Evolutionary conservation across 148 eudicot genomes (phyloP).

Genomic region (Heliamphora exappendiculata): DNA sequence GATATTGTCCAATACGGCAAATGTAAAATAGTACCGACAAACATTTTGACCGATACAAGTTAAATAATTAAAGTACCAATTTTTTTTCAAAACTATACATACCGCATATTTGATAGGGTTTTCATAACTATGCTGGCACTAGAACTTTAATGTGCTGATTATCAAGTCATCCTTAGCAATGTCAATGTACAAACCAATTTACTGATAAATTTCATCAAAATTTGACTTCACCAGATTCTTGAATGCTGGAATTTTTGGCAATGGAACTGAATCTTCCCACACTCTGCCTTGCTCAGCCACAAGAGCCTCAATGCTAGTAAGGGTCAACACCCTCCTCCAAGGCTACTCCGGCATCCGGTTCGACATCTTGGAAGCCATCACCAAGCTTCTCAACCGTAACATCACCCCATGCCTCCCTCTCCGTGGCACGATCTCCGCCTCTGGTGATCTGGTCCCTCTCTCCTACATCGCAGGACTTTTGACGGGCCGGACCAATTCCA

Average conservation of each 20-base stretch:
- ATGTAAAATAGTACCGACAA: too few relatives aligned
- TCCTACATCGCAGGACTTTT: slow-evolving; percentile 34
- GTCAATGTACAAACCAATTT: background rate
- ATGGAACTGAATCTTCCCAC: slow-evolving; percentile 20
- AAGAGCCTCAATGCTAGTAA: slow-evolving; percentile 29
- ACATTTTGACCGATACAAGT: background rate
- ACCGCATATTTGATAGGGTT: too few relatives aligned
- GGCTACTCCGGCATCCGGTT: slow-evolving; percentile 31
- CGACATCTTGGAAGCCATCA: slow-evolving; percentile 27
- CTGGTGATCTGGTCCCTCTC: slow-evolving; percentile 29
- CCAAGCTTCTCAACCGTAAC: slow-evolving; percentile 26
- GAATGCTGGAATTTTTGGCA: slow-evolving; percentile 32
- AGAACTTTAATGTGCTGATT: background rate
- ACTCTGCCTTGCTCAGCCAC: slow-evolving; percentile 26
- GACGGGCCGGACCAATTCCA: slow-evolving; percentile 26
- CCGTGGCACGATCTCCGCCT: slow-evolving; percentile 28
- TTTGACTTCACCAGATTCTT: slow-evolving; percentile 14
- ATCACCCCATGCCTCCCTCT: slow-evolving; percentile 33
- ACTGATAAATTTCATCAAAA: background rate
- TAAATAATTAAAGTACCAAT: background rate
- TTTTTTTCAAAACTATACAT: too few relatives aligned
- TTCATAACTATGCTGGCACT: too few relatives aligned
- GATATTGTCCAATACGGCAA: too few relatives aligned
- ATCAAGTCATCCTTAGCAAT: too few relatives aligned
- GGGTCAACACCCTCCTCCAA: slow-evolving; percentile 31